Evolutionary conservation across 495 filamentous ascomycete species (phyloP), one percentile per base, ranked within the genome.

Genomic region (Hypoxylon fuscum): DNA sequence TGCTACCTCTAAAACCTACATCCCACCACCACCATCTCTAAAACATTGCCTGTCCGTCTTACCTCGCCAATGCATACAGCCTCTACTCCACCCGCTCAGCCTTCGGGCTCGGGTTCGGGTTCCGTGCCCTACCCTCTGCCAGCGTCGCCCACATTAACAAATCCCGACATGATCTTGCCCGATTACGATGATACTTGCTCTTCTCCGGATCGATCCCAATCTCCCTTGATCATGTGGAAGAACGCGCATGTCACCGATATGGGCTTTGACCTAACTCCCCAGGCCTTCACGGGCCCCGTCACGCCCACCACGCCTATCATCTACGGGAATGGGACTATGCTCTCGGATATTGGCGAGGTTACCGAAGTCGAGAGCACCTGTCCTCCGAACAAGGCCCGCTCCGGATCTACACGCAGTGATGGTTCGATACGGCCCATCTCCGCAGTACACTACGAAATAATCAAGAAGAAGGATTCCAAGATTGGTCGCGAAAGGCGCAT

Each of bases 131-230:
- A 75, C 58, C 72, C 63, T 54, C 64, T 74, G 23, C 81, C 83
- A 43, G 80, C 87, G 22, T 96, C 91, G 44, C 93, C 93, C 40
- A 95, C 93, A 6, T 77, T 97, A 56, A 93, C 91, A n/a, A 92
- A 96, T 74, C 91, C 92, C 31, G 92, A 95, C 72, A 93, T 97
- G 91, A 96, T 97, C 59, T 80, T 97, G 34, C 93, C 93, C 32
- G 83, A 83, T 68, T 83, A 87, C 66, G 71, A 74, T 50, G 83
- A 87, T 69, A 81, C 81, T 42, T 79, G 78, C 64, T 71, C 74
- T 57, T 78, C 75, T n/a, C 79, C 76, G 25, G 77, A 75, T 43
- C 72, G 68, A 44, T 68, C 70, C 37, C 72, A 77, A 18, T 70
- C 74, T 2, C 72, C 76, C 11, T 55, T 78, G 5, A 73, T 68